Evolutionary conservation across 129 eudicot genomes (phyloP).

Genomic region (Calendula officinalis): DNA sequence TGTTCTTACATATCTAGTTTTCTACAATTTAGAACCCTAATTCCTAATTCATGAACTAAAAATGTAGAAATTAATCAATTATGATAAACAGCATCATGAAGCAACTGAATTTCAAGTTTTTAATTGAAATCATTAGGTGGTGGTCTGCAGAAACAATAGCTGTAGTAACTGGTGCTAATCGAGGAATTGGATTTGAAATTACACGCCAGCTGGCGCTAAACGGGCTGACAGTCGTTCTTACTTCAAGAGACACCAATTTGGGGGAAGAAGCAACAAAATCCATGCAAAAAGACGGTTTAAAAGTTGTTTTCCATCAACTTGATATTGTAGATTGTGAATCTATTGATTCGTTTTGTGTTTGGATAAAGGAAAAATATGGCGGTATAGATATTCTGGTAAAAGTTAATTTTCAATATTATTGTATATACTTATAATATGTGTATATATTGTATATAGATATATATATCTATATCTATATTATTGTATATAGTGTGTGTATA

Average conservation of each 20-base stretch:
- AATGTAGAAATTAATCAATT: too few relatives aligned
- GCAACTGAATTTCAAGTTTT: too few relatives aligned
- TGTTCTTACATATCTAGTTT: too few relatives aligned
- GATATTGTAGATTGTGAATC: constrained; percentile 69
- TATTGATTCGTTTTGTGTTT: constrained; percentile 48
- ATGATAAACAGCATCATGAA: too few relatives aligned
- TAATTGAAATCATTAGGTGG: constrained; percentile 58
- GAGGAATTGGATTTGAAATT: constrained; percentile 97
- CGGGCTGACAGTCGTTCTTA: constrained; percentile 78
- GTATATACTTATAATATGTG: neutral
- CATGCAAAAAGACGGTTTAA: constrained; percentile 66
- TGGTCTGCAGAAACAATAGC: constrained; percentile 85
- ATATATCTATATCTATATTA: too few relatives aligned
- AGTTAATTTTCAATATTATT: neutral
- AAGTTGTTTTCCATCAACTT: constrained; percentile 73
- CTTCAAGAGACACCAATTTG: constrained; percentile 63
- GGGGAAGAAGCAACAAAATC: constrained; percentile 77
- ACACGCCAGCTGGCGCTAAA: constrained; percentile 74
- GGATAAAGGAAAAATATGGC: constrained; percentile 61
- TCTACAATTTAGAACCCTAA: too few relatives aligned
- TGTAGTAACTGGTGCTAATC: constrained; percentile 90
- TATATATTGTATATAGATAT: neutral
- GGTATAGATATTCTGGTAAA: constrained; percentile 81
- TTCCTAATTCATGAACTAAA: too few relatives aligned
- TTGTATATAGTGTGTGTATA: too few relatives aligned